Percentiles rank a stretch among this genome's conserved stretches.
These are phyloP conservation scores for Galeopsis tetrahit DNA, from an alignment of 257 asterid genomes.

Conservation along the genomic window DNA sequence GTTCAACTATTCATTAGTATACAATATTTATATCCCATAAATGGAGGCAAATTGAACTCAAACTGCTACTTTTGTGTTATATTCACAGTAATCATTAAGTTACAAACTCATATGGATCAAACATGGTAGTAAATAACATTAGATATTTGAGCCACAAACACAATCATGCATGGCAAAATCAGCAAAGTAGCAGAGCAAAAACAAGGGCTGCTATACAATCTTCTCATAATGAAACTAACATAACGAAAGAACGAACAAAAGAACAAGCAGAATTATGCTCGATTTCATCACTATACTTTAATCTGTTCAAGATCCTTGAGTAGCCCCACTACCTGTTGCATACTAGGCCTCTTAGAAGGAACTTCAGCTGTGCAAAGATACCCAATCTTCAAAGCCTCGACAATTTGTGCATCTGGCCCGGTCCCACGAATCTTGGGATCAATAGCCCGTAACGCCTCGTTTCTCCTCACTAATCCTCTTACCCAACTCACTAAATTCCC, in stretches of 20 bases:
- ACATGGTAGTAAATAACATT: slow-evolving; percentile 27
- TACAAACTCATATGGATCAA: slow-evolving; percentile 28
- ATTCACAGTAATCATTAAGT: slow-evolving; percentile 13
- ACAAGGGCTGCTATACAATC: slow-evolving; percentile 49
- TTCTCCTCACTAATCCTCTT: slow-evolving; percentile 67
- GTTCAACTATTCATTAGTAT: neutral
- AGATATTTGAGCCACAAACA: slow-evolving; percentile 36
- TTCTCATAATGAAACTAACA: slow-evolving; percentile 30
- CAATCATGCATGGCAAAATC: slow-evolving; percentile 1
- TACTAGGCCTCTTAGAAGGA: slow-evolving; percentile 76
- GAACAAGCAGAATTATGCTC: slow-evolving; percentile 9
- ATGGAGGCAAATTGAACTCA: neutral
- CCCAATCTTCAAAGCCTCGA: slow-evolving; percentile 84
- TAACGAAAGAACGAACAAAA: slow-evolving; percentile 6
- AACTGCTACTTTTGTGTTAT: neutral
- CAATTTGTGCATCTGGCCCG: slow-evolving; percentile 60
- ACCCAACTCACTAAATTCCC: slow-evolving; percentile 68
- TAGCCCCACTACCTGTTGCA: slow-evolving; percentile 92
- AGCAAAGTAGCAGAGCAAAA: slow-evolving; percentile 31
- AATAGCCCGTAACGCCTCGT: slow-evolving; percentile 50
- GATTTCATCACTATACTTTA: slow-evolving; percentile 37
- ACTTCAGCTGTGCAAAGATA: slow-evolving; percentile 84
- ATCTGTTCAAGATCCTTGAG: slow-evolving; percentile 81
- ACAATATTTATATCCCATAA: neutral
- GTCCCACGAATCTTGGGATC: slow-evolving; percentile 77